Base-by-base conservation (phyloP, 352 stramenopile genomes). In the Bremia lactucae region DNA sequence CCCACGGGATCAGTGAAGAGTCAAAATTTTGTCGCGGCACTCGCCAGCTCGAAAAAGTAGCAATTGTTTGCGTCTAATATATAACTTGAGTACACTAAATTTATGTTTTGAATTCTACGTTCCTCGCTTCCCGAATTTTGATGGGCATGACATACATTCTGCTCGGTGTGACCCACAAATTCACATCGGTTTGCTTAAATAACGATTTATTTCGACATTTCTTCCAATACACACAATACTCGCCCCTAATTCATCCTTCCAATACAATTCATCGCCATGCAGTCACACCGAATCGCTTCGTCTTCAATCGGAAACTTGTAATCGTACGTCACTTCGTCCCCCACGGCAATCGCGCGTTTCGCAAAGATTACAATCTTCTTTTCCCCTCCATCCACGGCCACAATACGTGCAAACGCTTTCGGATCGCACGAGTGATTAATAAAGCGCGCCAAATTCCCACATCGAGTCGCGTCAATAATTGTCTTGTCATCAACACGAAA, bases 221-320 rank as follows among this genome's bases (percentile, higher is more conserved):
- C n/a, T n/a, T n/a, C n/a, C n/a, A n/a, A n/a, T n/a, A n/a, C n/a
- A n/a, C n/a, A n/a, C n/a, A n/a, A n/a, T n/a, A n/a, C n/a, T n/a
- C n/a, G n/a, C n/a, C n/a, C n/a, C 35, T 88, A 97, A 52, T 98
- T 97, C 88, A 98, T 96, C 21, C 83, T 65, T 5, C 93, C 93
- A 42, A 95, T 92, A 53, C 93, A 98, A 63, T 96, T 96, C 5
- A 81, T 68, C 13, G 89, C 86, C 9, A 89, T 93, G 59, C 93
- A 97, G 43, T 95, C 90, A 45, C 89, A 98, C 8, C 70, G 77
- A 24, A 98, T 83, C 11, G 83, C 90, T 44, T 96, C 87, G 62
- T 97, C 93, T 64, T 97, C 94, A 41, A 97, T 94, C 14, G 90
- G 91, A 59, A 98, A 98, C 60, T 98, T 97, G 75, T 98, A 98